Evolutionary conservation across 768 basidiomycete genomes (phyloP).

Genomic region (Phanerodontia chrysosporium): DNA sequence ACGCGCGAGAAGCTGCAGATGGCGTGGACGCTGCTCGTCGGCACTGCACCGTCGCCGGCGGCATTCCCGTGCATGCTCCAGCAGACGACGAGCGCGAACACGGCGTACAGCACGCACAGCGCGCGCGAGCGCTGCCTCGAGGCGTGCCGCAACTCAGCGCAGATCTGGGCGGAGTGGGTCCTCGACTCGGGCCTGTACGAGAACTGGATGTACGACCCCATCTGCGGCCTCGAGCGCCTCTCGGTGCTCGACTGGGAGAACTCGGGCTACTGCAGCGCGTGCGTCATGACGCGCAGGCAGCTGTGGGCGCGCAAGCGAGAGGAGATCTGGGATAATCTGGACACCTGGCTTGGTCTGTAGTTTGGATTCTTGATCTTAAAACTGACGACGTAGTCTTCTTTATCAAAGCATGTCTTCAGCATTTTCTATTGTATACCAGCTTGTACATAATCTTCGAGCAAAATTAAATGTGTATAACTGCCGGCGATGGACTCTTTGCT

Average conservation of each 20-base stretch:
- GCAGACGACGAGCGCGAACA: background rate
- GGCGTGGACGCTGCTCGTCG: conserved; percentile 19
- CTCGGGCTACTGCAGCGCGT: conserved; percentile 32
- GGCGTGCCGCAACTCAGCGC: conserved; percentile 9
- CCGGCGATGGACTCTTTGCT: no score
- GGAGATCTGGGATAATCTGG: conserved; percentile 29
- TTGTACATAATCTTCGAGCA: no score
- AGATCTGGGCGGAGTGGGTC: conserved; percentile 17
- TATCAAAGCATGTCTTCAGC: no score
- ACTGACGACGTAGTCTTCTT: no score
- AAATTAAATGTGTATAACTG: no score
- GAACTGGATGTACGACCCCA: conserved; percentile 29
- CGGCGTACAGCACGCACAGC: background rate
- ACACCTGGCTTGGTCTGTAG: conserved; percentile 25
- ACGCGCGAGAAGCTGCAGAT: conserved; percentile 20
- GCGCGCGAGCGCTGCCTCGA: conserved; percentile 8
- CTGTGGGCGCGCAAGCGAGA: conserved; percentile 27
- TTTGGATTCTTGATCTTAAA: no score
- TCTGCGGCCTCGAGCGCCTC: conserved; percentile 32
- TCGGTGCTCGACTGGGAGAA: conserved; percentile 24
- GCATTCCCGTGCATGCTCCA: conserved; percentile 19
- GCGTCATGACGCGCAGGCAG: conserved; percentile 25
- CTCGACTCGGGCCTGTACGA: conserved; percentile 23
- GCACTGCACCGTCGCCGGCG: conserved; percentile 16
- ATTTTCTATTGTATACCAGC: no score